phyloP scores from a whole-genome alignment of 148 eudicot genomes.

The Rhododendron henanense region DNA sequence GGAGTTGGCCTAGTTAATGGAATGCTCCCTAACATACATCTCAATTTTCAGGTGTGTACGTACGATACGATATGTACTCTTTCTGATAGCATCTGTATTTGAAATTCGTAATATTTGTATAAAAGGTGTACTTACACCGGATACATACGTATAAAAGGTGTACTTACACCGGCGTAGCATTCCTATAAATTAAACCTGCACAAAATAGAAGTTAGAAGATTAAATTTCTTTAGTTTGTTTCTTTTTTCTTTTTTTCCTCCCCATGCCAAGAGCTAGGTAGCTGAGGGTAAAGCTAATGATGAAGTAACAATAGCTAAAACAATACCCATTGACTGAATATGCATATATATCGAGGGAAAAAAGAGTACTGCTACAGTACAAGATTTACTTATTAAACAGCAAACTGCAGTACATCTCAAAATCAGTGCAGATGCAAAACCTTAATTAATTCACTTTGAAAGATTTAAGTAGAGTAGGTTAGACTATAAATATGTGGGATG shows the following conservation, averaged over 20 bases:
- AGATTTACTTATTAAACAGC: not conserved
- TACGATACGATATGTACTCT: too few species aligned
- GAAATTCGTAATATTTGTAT: not conserved
- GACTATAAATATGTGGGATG: not conserved
- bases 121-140: not conserved
- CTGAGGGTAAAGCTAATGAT: not conserved
- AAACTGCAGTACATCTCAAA: not conserved
- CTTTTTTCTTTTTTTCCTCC: not conserved
- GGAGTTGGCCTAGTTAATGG: not conserved
- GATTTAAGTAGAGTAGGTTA: not conserved
- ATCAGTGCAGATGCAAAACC: conserved; percentile 8
- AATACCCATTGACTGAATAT: not conserved
- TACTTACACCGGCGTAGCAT: too few species aligned
- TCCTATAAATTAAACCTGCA: too few species aligned
- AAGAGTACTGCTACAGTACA: not conserved
- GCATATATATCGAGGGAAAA: not conserved
- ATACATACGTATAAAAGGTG: not conserved
- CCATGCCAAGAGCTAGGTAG: not conserved
- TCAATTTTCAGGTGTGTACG: too few species aligned
- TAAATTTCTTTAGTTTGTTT: not conserved
- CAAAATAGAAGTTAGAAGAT: not conserved
- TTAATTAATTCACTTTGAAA: not conserved
- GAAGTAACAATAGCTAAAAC: not conserved
- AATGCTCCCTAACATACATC: not conserved
- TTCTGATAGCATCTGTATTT: too few species aligned